Base-by-base conservation (phyloP, 768 basidiomycete genomes). In the Lactifluus echinatus region DNA sequence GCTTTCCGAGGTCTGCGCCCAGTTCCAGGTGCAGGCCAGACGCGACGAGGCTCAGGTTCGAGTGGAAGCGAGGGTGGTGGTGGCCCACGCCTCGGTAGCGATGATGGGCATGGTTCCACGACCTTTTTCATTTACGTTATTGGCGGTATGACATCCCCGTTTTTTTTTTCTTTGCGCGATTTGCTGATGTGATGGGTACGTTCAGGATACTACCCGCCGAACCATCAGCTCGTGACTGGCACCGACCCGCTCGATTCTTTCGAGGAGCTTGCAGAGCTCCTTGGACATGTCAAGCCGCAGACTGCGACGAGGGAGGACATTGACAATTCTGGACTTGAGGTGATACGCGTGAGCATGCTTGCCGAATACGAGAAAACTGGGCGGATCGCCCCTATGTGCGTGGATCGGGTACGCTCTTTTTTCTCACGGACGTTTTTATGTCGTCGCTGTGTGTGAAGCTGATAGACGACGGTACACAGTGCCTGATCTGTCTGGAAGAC, bases 61-160 rank as follows among this genome's bases (percentile, higher is more conserved):
- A 53, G 45, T 11, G 10, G 19, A 3, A n/a, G 14, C 12, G 51
- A 53, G 3, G 29, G 37, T 8, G 21, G 21, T 2, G 29, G 37
- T 8, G 21, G 21, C 7, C 44, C 37, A 51, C 65, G 53, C 47
- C 17, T 34, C 53, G 36, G 23, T 11, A 29, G 42, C 40, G 61
- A 43, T 43, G 61, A 57, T 26, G 61, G 50, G 56, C 62, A 37
- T 14, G 72, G 71, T 17, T 82, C 83, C 44, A 72, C 89, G 62
- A 93, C 89, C 17, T 93, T 93, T 71, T 75, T 93, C 69, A 92
- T 94, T 55, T 93, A 91, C 71, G 91, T 94, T 59, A 89, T 91
- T 67, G 88, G 89, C 50, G 87, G 87, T 82, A 60, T 49, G 78
- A 69, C 3, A n/a, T 19, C n/a, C 34, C 14, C 34, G 21, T 44